phyloP scores from a whole-genome alignment of 805 yeast species.

The Candida schatavii region DNA sequence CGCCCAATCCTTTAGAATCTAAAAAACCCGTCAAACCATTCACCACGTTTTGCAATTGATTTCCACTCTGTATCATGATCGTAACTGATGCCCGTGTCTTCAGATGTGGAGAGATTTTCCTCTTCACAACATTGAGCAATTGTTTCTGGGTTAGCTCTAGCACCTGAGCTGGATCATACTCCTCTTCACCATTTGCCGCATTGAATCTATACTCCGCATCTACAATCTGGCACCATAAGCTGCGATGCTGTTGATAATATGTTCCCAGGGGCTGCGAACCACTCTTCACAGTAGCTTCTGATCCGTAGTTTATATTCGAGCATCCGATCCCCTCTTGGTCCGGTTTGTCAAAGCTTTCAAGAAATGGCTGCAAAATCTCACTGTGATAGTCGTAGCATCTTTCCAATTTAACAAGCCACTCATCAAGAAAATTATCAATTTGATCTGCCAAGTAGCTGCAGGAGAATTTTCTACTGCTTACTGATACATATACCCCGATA shows the following conservation, averaged over 20 bases:
- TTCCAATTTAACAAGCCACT: constrained; percentile 21
- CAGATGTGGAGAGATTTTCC: constrained; percentile 35
- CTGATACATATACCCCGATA: constrained; percentile 55
- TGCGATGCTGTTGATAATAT: constrained; percentile 36
- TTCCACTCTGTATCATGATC: constrained; percentile 26
- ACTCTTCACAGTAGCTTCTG: constrained; percentile 21
- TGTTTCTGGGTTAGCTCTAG: constrained; percentile 25
- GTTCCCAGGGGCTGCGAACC: constrained; percentile 20
- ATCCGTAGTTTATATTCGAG: constrained; percentile 20
- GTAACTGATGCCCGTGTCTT: constrained; percentile 38
- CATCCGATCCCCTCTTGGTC: not conserved
- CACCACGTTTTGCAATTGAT: not conserved
- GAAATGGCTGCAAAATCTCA: constrained; percentile 35
- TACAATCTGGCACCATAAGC: constrained; percentile 48
- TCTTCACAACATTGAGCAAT: constrained; percentile 34
- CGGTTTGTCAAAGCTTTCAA: constrained; percentile 16
- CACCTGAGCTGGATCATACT: constrained; percentile 30
- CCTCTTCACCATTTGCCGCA: constrained; percentile 26
- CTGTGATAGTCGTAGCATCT: constrained; percentile 26
- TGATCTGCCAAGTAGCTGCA: constrained; percentile 41
- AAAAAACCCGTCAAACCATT: not conserved
- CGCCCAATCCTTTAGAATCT: not conserved
- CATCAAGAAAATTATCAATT: constrained; percentile 46
- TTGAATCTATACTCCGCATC: constrained; percentile 42
- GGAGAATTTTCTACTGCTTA: constrained; percentile 49